Conservation (phyloP, 257 asterid species). For the Fraxinus anomala region DNA sequence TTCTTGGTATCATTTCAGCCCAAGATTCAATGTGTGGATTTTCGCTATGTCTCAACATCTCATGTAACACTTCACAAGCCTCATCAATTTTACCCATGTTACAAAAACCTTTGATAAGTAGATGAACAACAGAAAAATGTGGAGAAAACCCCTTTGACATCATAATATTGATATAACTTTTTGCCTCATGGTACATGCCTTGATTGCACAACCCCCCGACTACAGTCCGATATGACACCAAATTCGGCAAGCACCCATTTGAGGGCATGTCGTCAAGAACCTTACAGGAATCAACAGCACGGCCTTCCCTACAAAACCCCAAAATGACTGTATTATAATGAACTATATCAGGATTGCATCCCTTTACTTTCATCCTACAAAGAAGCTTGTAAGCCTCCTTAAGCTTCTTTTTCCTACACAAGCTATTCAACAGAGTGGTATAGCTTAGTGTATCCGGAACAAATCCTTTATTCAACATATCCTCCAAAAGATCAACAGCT, state of each 20-base stretch:
- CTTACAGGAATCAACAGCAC: constrained; percentile 83
- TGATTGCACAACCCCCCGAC: constrained; percentile 76
- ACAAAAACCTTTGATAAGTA: constrained; percentile 61
- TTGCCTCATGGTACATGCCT: constrained; percentile 80
- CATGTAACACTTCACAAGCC: constrained; percentile 64
- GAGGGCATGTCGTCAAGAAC: constrained; percentile 77
- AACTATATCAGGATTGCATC: constrained; percentile 83
- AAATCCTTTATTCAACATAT: constrained; percentile 93
- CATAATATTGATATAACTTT: constrained; percentile 53
- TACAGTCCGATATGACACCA: constrained; percentile 65
- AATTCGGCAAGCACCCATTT: constrained; percentile 81
- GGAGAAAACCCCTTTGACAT: constrained; percentile 56
- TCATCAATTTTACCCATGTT: constrained; percentile 63
- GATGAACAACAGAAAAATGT: constrained; percentile 68
- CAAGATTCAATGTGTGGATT: constrained; percentile 67
- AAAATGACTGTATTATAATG: constrained; percentile 79
- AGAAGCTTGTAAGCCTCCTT: constrained; percentile 95
- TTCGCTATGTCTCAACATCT: constrained; percentile 52
- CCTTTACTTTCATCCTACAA: constrained; percentile 87
- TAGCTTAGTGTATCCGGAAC: constrained; percentile 78
- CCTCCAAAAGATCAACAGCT: constrained; percentile 83
- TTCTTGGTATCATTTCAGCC: constrained; percentile 62
- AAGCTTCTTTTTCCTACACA: constrained; percentile 86
- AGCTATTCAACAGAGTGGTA: constrained; percentile 74
- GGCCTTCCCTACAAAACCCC: constrained; percentile 80